Conservation (phyloP, 495 filamentous ascomycete genomes). For the Clohesyomyces aquaticus region DNA sequence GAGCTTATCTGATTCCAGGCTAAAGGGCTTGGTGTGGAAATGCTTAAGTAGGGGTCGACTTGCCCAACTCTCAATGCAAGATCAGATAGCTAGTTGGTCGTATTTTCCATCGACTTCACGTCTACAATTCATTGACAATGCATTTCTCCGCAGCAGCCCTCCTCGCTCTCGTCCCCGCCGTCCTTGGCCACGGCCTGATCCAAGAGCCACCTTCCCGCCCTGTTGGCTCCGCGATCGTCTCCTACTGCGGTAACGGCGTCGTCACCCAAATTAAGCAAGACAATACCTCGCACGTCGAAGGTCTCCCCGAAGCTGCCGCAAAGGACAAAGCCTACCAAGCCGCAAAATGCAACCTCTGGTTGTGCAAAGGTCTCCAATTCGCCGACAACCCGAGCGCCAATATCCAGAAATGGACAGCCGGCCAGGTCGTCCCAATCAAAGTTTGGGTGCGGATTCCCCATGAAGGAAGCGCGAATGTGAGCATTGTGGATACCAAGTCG, state of each 20-base stretch:
- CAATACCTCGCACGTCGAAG: slow-evolving; percentile 41
- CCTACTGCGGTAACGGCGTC: slow-evolving; percentile 35
- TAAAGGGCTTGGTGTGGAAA: background rate
- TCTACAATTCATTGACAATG: slow-evolving; percentile 17
- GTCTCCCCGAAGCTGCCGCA: slow-evolving; percentile 28
- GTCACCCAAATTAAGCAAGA: slow-evolving; percentile 25
- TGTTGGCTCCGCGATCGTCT: slow-evolving; percentile 21
- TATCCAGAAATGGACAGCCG: slow-evolving; percentile 30
- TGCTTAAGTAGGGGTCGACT: slow-evolving; percentile 6
- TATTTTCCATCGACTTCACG: background rate
- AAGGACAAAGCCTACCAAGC: slow-evolving; percentile 32
- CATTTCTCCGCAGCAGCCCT: slow-evolving; percentile 26
- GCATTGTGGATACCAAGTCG: slow-evolving; percentile 38
- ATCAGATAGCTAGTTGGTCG: no score
- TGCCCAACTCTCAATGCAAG: no score
- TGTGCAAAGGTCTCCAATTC: slow-evolving; percentile 42
- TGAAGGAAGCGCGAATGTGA: slow-evolving; percentile 37
- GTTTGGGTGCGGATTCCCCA: slow-evolving; percentile 39
- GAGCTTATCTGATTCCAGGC: background rate
- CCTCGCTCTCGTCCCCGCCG: slow-evolving; percentile 22
- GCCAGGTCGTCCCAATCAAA: slow-evolving; percentile 29
- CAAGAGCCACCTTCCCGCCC: slow-evolving; percentile 31
- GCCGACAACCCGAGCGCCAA: slow-evolving; percentile 35
- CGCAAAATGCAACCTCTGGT: slow-evolving; percentile 36
- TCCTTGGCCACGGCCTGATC: slow-evolving; percentile 39